Evolutionary conservation across 1,284 basidiomycete genomes (phyloP), one percentile per base, ranked within the genome.

Genomic region (Heterobasidion irregulare): DNA sequence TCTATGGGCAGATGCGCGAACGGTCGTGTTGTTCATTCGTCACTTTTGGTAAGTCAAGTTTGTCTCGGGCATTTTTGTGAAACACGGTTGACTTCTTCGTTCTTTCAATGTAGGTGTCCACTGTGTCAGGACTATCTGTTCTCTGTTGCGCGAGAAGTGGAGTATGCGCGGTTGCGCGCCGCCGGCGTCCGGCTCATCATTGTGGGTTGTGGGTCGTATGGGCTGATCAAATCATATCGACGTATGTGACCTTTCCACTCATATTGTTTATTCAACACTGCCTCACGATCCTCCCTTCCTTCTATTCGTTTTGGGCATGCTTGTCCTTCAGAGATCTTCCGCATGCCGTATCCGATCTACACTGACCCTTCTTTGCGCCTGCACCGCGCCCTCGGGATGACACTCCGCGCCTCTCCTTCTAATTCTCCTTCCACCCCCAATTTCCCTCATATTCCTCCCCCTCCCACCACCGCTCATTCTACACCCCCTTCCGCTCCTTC

Each of bases 111-210:
- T 53, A 80, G 79, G 75, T 94, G 90, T 63, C 84, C 87, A 2
- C 71, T 84, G 35, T 92, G 89, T 67, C 89, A 92, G 65, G 89
- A 94, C 65, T 96, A 94, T 68, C 82, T 94, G 75, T 77, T 82
- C 53, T 83, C 83, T 36, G 74, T 94, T 56, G 66, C 77, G 56
- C 68, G 73, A 16, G 72, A 76, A 48, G 75, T 84, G 43, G 70
- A 80, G 50, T 71, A 73, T 9, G 76, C 76, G 47, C 74, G 76
- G 4, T 74, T 89, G 50, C 76, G 82, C 48, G 73, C 73, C 43
- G 75, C 77, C 13, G 75, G 76, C 26, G 69, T 80, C 54, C 79
- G 77, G 61, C 70, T 92, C 53, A 75, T 93, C 52, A 74, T 95
- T 61, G 82, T 96, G 63, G 83, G 89, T 38, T 88, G 92, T 65